phyloP scores from a whole-genome alignment of 2,329 filamentous ascomycete genomes.

The Anisogramma anomala region DNA sequence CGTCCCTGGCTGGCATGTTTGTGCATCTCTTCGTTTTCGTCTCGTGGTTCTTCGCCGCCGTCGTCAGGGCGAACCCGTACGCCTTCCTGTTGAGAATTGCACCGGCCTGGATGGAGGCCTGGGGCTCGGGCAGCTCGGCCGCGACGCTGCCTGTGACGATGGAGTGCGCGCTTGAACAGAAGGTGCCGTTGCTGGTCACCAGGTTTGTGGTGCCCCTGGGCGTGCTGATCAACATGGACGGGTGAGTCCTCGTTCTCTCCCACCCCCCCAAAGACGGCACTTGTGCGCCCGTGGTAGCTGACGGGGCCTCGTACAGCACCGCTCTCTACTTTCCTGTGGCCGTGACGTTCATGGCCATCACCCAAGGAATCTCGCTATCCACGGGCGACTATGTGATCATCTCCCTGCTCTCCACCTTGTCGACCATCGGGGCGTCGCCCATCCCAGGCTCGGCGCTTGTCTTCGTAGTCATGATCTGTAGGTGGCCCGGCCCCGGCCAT shows the following conservation, averaged over 20 bases:
- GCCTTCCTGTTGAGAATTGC: conserved; percentile 35
- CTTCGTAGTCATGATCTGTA: conserved; percentile 39
- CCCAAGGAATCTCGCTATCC: conserved; percentile 33
- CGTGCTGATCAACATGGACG: conserved; percentile 40
- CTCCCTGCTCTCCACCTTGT: conserved; percentile 35
- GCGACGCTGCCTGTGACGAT: conserved; percentile 41
- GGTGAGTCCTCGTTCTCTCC: conserved; percentile 18
- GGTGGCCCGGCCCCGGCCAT: conserved; percentile 3
- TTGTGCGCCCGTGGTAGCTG: conserved; percentile 7
- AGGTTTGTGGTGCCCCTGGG: conserved; percentile 38
- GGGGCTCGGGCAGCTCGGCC: conserved; percentile 41
- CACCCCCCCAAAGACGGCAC: not conserved
- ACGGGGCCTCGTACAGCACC: conserved; percentile 23
- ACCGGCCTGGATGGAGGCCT: conserved; percentile 42
- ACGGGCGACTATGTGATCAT: conserved; percentile 37
- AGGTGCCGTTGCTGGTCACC: conserved; percentile 30
- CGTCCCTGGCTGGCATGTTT: conserved; percentile 32
- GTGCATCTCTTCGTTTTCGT: conserved; percentile 36
- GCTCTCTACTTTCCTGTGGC: conserved; percentile 44
- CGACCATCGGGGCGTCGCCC: conserved; percentile 42
- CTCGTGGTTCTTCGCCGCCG: conserved; percentile 30
- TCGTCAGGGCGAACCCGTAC: conserved; percentile 36
- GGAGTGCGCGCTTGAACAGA: conserved; percentile 27
- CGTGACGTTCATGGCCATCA: conserved; percentile 40
- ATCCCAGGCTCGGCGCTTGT: conserved; percentile 42